Evolutionary conservation across 2,329 filamentous ascomycete species (phyloP), one percentile per base, ranked within the genome.

Genomic region (Verticillium albo-atrum): DNA sequence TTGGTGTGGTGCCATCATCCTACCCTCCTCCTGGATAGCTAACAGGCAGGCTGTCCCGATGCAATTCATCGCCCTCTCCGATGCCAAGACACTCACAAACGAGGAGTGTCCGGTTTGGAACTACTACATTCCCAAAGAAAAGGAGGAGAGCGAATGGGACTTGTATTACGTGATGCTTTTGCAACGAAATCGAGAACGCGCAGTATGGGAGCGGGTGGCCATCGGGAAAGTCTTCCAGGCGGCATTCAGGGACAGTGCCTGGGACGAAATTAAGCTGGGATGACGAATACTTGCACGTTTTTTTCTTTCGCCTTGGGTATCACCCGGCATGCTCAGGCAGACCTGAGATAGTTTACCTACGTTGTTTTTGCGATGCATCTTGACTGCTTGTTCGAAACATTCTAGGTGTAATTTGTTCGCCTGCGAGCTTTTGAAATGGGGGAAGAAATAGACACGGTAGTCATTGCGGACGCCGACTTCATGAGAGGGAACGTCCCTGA

Each of bases 171-270:
- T 72, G 12, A 58, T 74, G 47, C 63, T 75, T 14, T 56, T 75
- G 1, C 34, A 37, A 6, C 17, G 34, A 15, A 15, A n/a, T 37
- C 34, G 17, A 14, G 34, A 37, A 37, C 90, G 76, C 6, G 95
- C 80, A 1, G 91, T 91, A 0, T 92, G 92, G 70, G 96, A 90
- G 3, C 96, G 80, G 10, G 88, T 77, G 0, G 90, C 90, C 3
- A 92, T 96, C 69, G 90, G 80, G 28, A 94, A 69, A 2, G 89
- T 89, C 68, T 96, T 96, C 34, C 14, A 37, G 14, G 34, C 34
- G 14, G 34, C 34, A 0, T 37, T n/a, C 17, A 37, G 34, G 15
- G 34, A 37, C 14, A 15, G 34, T 15, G 12, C 6, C 6, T 37
- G 34, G 17, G 34, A 37, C 15, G 34, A 37, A 15, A 37, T 37